Base-by-base conservation (phyloP, 2,329 filamentous ascomycete genomes). In the Arthroderma uncinatum region DNA sequence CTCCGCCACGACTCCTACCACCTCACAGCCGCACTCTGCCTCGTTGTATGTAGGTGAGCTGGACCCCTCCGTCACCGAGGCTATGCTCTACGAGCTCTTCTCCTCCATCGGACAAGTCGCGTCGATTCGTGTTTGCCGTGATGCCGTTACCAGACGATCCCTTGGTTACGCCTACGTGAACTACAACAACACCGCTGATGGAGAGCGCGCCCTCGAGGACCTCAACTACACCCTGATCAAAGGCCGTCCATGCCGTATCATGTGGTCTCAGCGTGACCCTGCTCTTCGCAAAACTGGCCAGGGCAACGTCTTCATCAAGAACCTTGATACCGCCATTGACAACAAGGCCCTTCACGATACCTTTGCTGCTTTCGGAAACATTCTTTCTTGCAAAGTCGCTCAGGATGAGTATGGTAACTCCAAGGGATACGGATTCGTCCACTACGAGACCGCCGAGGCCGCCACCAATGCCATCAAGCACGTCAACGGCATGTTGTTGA, bases 241-340 rank as follows among this genome's bases (percentile, higher is more conserved):
- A 83, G 91, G 91, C 68, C 90, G 88, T 72, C 92, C 93, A 60
- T 98, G 93, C 87, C 92, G 93, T 71, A 98, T 98, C 79, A 98
- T 98, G 93, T 98, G 93, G 93, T 98, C 93, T 64, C 93, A 98
- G 83, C 93, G 93, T 75, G 93, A 98, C 76, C 93, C 93, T 64
- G 92, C 92, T 73, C 85, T 98, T 68, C 93, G 93, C 80, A 98
- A 98, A 86, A 98, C 90, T 66, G 93, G 93, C 65, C 90, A 96
- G 78, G 93, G 93, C 74, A 98, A 98, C 72, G 92, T 98, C 68
- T 98, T 98, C 83, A 98, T 98, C 84, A 98, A 98, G 86, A 98
- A 98, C 80, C 82, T 98, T 64, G 93, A 98, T 75, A 86, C 86
- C 65, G 93, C 93, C 68, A 98, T 98, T 69, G 93, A 98, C 79